These are phyloP conservation scores for Lepidium campestre DNA, from an alignment of 441 rosid species.

Conservation along the genomic window DNA sequence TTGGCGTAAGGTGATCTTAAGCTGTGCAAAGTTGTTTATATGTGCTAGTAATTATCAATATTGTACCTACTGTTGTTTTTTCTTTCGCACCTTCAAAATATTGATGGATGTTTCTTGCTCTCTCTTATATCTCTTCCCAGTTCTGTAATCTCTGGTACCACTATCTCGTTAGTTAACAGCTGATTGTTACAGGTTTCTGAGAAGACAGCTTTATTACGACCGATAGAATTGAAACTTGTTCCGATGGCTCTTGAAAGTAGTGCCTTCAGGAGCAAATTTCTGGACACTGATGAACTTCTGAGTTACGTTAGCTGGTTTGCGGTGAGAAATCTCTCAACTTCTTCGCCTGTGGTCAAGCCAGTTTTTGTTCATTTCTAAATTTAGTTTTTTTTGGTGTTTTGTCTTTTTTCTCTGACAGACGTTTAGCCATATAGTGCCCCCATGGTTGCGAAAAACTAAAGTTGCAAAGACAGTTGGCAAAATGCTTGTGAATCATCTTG, in stretches of 20 bases:
- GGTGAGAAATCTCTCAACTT: conserved; percentile 47
- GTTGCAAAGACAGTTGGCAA: conserved; percentile 53
- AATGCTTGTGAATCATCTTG: conserved; percentile 93
- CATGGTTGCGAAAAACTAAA: conserved; percentile 65
- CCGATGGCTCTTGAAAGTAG: conserved; percentile 94
- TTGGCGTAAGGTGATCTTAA: conserved; percentile 75
- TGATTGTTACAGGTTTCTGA: conserved; percentile 70
- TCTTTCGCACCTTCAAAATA: neutral
- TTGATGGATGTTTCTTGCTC: neutral
- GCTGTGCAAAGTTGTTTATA: neutral
- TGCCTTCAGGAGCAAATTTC: conserved; percentile 92
- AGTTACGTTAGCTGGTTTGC: conserved; percentile 91
- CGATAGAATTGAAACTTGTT: conserved; percentile 88
- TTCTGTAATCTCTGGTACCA: conserved; percentile 8
- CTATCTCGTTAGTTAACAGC: conserved; percentile 20
- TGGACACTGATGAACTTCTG: conserved; percentile 90
- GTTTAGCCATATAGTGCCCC: conserved; percentile 55
- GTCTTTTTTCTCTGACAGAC: conserved; percentile 44
- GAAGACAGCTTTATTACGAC: conserved; percentile 81
- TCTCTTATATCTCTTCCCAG: conserved; percentile 3
- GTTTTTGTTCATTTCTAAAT: neutral
- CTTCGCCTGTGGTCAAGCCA: conserved; percentile 6
- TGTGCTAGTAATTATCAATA: neutral
- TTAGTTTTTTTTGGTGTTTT: conserved; percentile 4
- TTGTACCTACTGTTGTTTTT: neutral